A percentile compares a stretch with the other conserved stretches of the same genome.
Evolutionary conservation across 345 rosid species (phyloP).

Genomic region (Hypericum perforatum): DNA sequence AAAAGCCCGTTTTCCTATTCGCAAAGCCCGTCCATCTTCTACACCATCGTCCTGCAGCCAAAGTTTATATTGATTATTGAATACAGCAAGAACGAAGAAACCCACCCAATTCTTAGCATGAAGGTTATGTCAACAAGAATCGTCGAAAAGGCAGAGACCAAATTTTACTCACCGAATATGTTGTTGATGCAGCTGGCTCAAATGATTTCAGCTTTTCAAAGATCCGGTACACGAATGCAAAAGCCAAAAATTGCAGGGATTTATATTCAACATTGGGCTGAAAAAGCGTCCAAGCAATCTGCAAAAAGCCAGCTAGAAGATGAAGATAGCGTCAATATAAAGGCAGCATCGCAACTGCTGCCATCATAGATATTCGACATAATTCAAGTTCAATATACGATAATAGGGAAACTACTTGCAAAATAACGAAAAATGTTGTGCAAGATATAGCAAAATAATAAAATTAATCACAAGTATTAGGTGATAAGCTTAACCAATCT

Average conservation of each 20-base stretch:
- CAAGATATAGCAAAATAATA: no score
- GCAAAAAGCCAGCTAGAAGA: constrained; percentile 21
- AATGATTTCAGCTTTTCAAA: constrained; percentile 82
- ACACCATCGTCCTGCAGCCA: constrained; percentile 82
- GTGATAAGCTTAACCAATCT: no score
- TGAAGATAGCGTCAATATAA: not conserved
- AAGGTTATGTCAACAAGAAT: no score
- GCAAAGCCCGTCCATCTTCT: constrained; percentile 60
- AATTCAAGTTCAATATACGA: no score
- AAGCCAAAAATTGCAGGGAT: constrained; percentile 88
- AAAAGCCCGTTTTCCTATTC: constrained; percentile 81
- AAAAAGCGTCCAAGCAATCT: constrained; percentile 81
- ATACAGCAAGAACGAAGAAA: no score
- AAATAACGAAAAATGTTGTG: no score
- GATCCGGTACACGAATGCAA: constrained; percentile 77
- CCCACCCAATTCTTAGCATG: no score
- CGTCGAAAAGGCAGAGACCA: not conserved
- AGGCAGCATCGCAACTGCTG: no score
- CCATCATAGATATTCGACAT: no score
- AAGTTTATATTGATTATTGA: constrained; percentile 6
- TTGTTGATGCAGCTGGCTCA: constrained; percentile 69
- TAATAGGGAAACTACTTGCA: no score
- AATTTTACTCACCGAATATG: constrained; percentile 46
- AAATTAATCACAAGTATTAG: no score
- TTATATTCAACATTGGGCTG: constrained; percentile 72